phyloP scores from a whole-genome alignment of 495 filamentous ascomycete species.

The Pyronema omphalodes region DNA sequence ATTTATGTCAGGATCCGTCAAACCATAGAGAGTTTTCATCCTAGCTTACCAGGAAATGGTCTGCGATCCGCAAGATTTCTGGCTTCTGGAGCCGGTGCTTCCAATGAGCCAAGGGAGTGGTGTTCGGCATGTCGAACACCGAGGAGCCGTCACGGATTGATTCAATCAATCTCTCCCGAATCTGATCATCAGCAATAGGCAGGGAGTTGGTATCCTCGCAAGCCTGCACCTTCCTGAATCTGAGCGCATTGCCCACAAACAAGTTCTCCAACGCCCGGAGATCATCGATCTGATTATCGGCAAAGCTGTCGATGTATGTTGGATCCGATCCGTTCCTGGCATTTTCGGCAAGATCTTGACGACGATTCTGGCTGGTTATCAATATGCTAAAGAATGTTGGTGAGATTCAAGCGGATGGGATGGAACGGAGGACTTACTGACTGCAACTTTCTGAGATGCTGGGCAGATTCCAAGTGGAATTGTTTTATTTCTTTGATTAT shows the following conservation, averaged over 20 bases:
- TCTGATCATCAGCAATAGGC: neutral
- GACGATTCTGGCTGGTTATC: too few species aligned
- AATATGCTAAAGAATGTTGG: too few species aligned
- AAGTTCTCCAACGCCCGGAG: conserved; percentile 6
- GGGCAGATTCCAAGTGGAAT: too few species aligned
- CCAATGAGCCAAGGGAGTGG: neutral
- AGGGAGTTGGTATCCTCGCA: neutral
- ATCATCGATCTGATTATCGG: conserved; percentile 20
- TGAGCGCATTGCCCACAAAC: too few species aligned
- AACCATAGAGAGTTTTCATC: neutral
- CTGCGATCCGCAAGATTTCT: neutral
- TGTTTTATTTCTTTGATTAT: too few species aligned
- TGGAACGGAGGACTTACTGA: too few species aligned
- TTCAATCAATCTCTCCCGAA: neutral
- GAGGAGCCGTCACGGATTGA: neutral
- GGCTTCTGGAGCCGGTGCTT: neutral
- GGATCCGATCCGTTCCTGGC: too few species aligned
- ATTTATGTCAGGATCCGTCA: neutral
- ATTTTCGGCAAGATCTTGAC: too few species aligned
- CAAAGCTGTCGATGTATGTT: too few species aligned
- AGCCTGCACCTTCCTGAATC: too few species aligned
- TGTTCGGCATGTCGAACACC: neutral
- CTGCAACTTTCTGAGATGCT: too few species aligned
- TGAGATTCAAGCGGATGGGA: too few species aligned
- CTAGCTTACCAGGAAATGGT: neutral